These are phyloP conservation scores for Hypoxylon intermedium DNA, from an alignment of 495 filamentous ascomycete species.

Conservation along the genomic window DNA sequence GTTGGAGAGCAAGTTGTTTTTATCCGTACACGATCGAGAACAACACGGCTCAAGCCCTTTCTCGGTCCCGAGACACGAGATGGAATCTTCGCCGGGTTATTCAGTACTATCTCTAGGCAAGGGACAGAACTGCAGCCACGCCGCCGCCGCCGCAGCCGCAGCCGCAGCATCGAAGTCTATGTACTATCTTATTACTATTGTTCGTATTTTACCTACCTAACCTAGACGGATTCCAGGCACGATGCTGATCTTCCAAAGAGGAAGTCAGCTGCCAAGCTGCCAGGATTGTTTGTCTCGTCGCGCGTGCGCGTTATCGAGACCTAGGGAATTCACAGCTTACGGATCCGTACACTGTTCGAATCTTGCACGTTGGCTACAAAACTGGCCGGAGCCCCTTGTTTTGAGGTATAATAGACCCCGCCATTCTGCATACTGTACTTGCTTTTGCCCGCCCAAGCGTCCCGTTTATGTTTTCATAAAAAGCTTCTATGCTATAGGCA, in stretches of 20 bases:
- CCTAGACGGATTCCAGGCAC: slow-evolving; percentile 19
- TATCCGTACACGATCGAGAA: slow-evolving; percentile 24
- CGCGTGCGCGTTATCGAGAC: slow-evolving; percentile 29
- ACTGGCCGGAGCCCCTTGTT: slow-evolving; percentile 24
- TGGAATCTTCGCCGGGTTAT: slow-evolving; percentile 14
- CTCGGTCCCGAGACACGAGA: slow-evolving; percentile 35
- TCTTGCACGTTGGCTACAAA: slow-evolving; percentile 33
- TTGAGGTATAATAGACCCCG: slow-evolving; percentile 38
- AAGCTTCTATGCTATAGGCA: background rate
- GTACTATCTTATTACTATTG: slow-evolving; percentile 32
- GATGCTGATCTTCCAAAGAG: slow-evolving; percentile 36
- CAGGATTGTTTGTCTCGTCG: slow-evolving; percentile 38
- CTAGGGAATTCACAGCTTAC: slow-evolving; percentile 21
- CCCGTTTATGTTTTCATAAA: background rate
- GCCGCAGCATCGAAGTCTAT: slow-evolving; percentile 15
- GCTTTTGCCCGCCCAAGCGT: slow-evolving; percentile 5
- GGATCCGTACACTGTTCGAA: slow-evolving; percentile 35
- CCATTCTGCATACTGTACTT: slow-evolving; percentile 26
- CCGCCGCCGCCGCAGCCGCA: slow-evolving; percentile 20
- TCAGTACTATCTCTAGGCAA: slow-evolving; percentile 2
- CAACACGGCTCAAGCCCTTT: slow-evolving; percentile 7
- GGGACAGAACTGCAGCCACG: slow-evolving; percentile 24
- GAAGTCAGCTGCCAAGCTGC: slow-evolving; percentile 47
- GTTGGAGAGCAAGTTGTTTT: background rate
- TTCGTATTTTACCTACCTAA: slow-evolving; percentile 35